These are phyloP conservation scores for Crepidotus variabilis DNA, from an alignment of 768 basidiomycete species.

Conservation along the genomic window DNA sequence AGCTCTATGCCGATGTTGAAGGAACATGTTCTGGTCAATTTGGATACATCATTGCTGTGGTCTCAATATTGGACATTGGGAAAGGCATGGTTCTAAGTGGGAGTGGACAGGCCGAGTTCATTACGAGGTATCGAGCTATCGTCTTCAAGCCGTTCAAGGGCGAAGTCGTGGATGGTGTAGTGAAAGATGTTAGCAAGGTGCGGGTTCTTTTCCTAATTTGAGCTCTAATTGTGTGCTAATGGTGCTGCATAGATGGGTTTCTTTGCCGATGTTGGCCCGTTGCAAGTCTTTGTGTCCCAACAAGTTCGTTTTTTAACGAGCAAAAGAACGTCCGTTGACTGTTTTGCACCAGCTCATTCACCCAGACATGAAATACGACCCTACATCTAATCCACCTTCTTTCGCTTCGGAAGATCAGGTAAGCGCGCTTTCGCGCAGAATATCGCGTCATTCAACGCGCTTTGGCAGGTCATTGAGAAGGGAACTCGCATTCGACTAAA, in stretches of 20 bases:
- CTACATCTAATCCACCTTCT: constrained; percentile 95
- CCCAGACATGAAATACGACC: constrained; percentile 91
- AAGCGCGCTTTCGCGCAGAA: not conserved
- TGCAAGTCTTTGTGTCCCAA: constrained; percentile 92
- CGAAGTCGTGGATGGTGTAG: constrained; percentile 95
- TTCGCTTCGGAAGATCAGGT: constrained; percentile 91
- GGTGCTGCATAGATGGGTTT: constrained; percentile 81
- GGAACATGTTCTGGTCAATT: constrained; percentile 95
- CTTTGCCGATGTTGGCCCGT: constrained; percentile 93
- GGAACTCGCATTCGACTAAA: constrained; percentile 90
- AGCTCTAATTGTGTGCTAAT: not conserved
- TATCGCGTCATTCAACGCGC: constrained; percentile 3
- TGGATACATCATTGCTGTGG: constrained; percentile 91
- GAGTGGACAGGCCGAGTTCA: constrained; percentile 94
- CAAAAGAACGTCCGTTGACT: not conserved
- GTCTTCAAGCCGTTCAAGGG: constrained; percentile 99
- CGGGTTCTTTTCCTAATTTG: constrained; percentile 16
- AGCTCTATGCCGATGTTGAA: constrained; percentile 94
- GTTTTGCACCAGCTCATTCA: constrained; percentile 69
- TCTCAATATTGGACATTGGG: constrained; percentile 87
- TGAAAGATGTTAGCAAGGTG: constrained; percentile 94
- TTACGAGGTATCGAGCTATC: constrained; percentile 91
- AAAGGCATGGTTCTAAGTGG: constrained; percentile 90
- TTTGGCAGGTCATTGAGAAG: constrained; percentile 80
- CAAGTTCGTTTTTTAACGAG: constrained; percentile 54